Evolutionary conservation across 371 early-diverging fungal species (phyloP), one percentile per base, ranked within the genome.

Genomic region (Mortierella sp.): DNA sequence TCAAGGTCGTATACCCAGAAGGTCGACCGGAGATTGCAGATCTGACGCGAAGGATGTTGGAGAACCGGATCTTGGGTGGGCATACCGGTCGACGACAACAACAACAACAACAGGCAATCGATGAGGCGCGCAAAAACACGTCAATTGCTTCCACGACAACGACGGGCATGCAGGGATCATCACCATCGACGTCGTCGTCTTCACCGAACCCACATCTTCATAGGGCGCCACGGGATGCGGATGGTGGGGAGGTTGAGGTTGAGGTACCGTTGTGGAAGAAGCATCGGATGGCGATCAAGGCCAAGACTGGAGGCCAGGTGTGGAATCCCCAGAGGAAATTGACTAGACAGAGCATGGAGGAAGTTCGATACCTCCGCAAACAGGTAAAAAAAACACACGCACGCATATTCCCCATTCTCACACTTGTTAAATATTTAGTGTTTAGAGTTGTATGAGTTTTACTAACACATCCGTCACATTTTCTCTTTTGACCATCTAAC

Each of bases 311-410:
- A 2, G 82, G 82, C 4, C 48, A 82, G 40, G 47, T 68, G 29
- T 82, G 82, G 82, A 68, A 74, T 13, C 82, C 82, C 6, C 71
- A 77, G 26, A 40, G 64, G 16, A 77, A 73, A 24, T 34, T 82
- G n/a, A 58, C 78, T 14, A 48, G 78, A 37, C 71, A 77, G 39
- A 53, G 75, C 40, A 82, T 82, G 82, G 82, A 82, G 10, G 78
- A 82, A 37, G 69, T 82, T 24, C 74, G 82, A 47, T 77, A 73
- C 50, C 78, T 82, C 24, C 74, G 72, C 10, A 77, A 82, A n/a
- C 82, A 82, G 75, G 82, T 82, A 71, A 44, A 19, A 64, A n/a
- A n/a, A n/a, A n/a, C n/a, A n/a, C n/a, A n/a, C n/a, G n/a, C n/a
- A n/a, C n/a, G n/a, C n/a, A n/a, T n/a, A n/a, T n/a, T n/a, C n/a